Evolutionary conservation across 495 filamentous ascomycete genomes (phyloP).

Genomic region (Cairneyella variabilis): DNA sequence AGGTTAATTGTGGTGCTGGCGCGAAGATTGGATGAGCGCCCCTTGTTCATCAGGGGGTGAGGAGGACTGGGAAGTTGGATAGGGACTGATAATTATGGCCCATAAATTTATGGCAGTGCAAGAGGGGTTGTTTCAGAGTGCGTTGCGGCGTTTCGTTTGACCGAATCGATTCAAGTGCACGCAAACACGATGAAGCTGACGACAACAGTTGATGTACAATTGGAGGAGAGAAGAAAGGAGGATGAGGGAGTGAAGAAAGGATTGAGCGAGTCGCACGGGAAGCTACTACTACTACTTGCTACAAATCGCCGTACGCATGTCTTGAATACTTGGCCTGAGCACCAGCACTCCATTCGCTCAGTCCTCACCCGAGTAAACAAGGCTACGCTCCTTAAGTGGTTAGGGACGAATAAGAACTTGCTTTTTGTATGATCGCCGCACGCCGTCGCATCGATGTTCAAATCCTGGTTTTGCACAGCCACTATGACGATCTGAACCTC

Average conservation of each 20-base stretch:
- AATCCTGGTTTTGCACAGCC: no score
- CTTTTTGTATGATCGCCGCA: no score
- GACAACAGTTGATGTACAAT: background rate
- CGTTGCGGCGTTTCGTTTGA: background rate
- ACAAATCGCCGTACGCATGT: no score
- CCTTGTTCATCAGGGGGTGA: background rate
- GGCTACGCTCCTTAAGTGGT: no score
- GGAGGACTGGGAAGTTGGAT: background rate
- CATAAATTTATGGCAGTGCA: background rate
- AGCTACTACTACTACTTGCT: background rate
- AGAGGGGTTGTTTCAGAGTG: slow-evolving; percentile 7
- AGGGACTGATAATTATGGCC: no score
- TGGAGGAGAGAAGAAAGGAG: background rate
- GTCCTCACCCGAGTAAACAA: no score
- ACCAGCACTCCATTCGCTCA: no score
- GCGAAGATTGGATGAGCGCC: slow-evolving; percentile 9
- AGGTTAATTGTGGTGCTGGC: background rate
- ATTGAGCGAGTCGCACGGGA: background rate
- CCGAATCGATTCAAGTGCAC: slow-evolving; percentile 8
- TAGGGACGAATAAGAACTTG: no score
- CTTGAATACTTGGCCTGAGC: no score
- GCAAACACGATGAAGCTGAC: background rate
- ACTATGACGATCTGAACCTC: no score
- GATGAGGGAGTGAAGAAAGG: background rate
- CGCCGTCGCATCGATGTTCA: no score